phyloP scores from a whole-genome alignment of 2,329 filamentous ascomycete genomes.

The Grosmannia serpens region DNA sequence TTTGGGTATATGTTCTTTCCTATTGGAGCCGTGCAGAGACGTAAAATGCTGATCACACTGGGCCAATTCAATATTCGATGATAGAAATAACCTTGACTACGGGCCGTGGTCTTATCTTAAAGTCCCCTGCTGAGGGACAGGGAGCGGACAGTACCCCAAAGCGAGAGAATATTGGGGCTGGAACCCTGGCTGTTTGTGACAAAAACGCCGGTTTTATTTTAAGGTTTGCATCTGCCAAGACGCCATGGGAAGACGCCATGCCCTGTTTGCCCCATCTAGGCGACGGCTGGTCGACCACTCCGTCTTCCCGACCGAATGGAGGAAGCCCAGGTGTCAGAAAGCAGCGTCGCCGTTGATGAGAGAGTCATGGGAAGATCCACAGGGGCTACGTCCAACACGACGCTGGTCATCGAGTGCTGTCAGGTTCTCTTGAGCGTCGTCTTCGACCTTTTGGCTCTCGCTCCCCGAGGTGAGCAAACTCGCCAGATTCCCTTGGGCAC shows the following conservation, averaged over 20 bases:
- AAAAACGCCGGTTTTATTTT: background rate
- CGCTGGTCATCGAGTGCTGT: background rate
- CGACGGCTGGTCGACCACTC: background rate
- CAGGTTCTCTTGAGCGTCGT: too few species aligned
- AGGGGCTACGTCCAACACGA: background rate
- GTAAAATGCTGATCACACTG: background rate
- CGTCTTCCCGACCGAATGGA: background rate
- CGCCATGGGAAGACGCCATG: background rate
- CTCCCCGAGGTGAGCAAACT: too few species aligned
- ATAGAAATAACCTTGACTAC: background rate
- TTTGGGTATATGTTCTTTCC: background rate
- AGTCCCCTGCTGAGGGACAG: background rate
- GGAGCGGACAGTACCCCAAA: too few species aligned
- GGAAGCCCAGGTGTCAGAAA: background rate
- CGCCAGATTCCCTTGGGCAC: too few species aligned
- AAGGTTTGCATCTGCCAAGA: background rate
- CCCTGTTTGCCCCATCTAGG: background rate
- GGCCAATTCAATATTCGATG: background rate
- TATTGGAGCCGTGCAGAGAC: background rate
- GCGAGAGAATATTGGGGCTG: background rate
- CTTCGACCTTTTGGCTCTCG: too few species aligned
- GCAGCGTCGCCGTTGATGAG: background rate
- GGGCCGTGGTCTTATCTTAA: background rate
- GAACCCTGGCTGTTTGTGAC: background rate
- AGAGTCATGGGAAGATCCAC: background rate